Conservation (phyloP, 345 rosid species). For the Acer saccharum region DNA sequence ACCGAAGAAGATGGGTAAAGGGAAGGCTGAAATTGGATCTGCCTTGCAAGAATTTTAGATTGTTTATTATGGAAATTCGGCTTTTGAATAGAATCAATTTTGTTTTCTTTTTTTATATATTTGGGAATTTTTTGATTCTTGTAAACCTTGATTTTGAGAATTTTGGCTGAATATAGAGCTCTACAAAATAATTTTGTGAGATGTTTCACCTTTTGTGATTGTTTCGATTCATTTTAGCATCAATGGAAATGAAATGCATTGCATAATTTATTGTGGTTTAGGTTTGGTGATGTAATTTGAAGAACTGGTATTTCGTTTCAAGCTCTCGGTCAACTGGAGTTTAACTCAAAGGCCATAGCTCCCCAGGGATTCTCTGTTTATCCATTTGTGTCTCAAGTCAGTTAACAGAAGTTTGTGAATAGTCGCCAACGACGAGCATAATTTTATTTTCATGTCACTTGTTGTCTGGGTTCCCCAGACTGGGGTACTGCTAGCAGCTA, state of each 20-base stretch:
- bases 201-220: background rate
- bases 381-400: background rate
- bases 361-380: background rate
- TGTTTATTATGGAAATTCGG: background rate
- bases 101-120: background rate
- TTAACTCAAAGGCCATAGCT: background rate
- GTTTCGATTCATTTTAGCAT: background rate
- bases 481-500: background rate
- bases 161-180: background rate
- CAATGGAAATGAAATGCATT: background rate
- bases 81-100: background rate
- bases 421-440: background rate
- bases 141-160: background rate
- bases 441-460: background rate
- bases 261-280: background rate
- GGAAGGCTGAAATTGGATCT: conserved; percentile 62
- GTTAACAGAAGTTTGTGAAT: background rate
- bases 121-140: background rate
- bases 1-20: conserved; percentile 57
- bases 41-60: conserved; percentile 62
- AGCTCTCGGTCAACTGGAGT: background rate
- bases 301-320: background rate
- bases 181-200: conserved; percentile 6
- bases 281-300: background rate
- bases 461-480: too few species aligned